phyloP scores from a whole-genome alignment of 2,329 filamentous ascomycete species.

The Parascedosporium putredinis region DNA sequence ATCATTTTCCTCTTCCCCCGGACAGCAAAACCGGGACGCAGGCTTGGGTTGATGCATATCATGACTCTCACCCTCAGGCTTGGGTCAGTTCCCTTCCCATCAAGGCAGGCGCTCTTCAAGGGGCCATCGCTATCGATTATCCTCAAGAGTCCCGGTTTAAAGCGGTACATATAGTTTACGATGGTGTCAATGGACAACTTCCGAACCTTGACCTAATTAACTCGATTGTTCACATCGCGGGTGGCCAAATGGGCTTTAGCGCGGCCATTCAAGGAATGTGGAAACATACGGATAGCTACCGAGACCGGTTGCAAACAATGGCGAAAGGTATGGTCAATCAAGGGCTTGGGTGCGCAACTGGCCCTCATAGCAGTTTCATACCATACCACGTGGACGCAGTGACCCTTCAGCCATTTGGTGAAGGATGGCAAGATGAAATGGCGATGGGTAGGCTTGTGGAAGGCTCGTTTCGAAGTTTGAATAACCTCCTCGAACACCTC shows the following conservation, averaged over 20 bases:
- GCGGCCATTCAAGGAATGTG: slow-evolving; percentile 80
- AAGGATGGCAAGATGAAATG: slow-evolving; percentile 98
- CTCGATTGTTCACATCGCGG: slow-evolving; percentile 77
- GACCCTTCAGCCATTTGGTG: slow-evolving; percentile 78
- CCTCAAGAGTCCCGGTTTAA: slow-evolving; percentile 77
- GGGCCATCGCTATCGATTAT: slow-evolving; percentile 88
- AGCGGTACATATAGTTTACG: slow-evolving; percentile 82
- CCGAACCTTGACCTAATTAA: slow-evolving; percentile 96
- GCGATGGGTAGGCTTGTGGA: slow-evolving; percentile 82
- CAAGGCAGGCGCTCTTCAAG: slow-evolving; percentile 89
- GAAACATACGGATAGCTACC: slow-evolving; percentile 70
- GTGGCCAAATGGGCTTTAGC: slow-evolving; percentile 83
- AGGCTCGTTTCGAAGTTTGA: slow-evolving; percentile 83
- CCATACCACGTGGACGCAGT: slow-evolving; percentile 96
- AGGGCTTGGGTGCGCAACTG: slow-evolving; percentile 77
- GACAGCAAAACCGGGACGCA: slow-evolving; percentile 87
- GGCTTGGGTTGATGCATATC: slow-evolving; percentile 96
- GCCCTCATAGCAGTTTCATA: slow-evolving; percentile 91
- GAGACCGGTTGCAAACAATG: slow-evolving; percentile 76
- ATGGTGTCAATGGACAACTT: slow-evolving; percentile 89
- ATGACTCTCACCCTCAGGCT: slow-evolving; percentile 69
- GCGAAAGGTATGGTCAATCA: slow-evolving; percentile 88
- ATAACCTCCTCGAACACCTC: slow-evolving; percentile 91
- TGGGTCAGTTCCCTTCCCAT: slow-evolving; percentile 68
- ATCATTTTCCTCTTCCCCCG: slow-evolving; percentile 79